phyloP scores from a whole-genome alignment of 2,329 filamentous ascomycete species.

The Aspergillus sp. region DNA sequence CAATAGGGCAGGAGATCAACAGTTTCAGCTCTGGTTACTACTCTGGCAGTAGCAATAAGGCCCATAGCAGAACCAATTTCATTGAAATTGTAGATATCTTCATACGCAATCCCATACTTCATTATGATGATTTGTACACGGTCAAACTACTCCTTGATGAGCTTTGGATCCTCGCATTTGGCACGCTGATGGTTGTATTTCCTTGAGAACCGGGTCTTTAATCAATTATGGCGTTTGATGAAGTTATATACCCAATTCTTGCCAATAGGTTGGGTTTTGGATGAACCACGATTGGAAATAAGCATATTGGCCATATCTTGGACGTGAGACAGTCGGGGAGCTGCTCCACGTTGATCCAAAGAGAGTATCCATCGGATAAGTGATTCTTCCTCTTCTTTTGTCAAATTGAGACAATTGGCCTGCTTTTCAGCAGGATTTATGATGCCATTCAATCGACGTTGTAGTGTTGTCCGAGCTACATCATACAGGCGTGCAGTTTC shows the following conservation, averaged over 20 bases:
- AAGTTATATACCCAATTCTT: slow-evolving; percentile 2
- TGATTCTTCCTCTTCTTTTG: background rate
- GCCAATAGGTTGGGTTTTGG: background rate
- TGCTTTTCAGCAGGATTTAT: background rate
- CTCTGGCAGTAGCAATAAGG: background rate
- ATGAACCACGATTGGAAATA: background rate
- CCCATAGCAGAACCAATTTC: slow-evolving; percentile 2
- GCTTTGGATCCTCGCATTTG: background rate
- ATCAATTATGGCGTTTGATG: background rate
- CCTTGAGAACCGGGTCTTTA: background rate
- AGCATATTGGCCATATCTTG: slow-evolving; percentile 4
- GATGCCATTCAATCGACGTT: background rate
- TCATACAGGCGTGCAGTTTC: background rate
- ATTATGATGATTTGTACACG: slow-evolving; percentile 3
- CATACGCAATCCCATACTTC: slow-evolving; percentile 3
- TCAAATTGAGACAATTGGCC: background rate
- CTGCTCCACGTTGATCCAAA: background rate
- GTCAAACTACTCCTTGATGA: slow-evolving; percentile 5
- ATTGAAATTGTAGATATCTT: slow-evolving; percentile 7
- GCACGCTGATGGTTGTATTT: background rate
- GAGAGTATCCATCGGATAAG: background rate
- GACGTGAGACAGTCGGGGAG: background rate
- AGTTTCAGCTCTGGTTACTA: slow-evolving; percentile 5
- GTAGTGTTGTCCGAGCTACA: background rate
- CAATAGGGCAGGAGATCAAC: slow-evolving; percentile 3